phyloP scores from a whole-genome alignment of 2,329 filamentous ascomycete genomes.

The Aspergillus brunneoviolaceus region DNA sequence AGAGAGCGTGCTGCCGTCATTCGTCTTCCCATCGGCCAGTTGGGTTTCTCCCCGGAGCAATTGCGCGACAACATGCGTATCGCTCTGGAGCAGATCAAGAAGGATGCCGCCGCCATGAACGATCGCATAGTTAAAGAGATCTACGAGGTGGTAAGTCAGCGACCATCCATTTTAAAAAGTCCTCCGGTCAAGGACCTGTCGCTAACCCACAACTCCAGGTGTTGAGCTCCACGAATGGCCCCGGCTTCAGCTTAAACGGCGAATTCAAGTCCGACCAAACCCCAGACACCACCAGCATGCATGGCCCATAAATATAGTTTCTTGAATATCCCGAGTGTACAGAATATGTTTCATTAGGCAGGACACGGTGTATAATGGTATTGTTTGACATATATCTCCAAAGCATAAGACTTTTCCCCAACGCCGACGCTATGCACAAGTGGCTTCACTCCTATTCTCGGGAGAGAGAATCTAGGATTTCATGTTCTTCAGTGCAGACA shows the following conservation, averaged over 20 bases:
- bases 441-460: not conserved
- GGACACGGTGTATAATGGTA: slow-evolving; percentile 44
- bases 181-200: not conserved
- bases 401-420: slow-evolving; percentile 15
- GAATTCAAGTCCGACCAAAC: slow-evolving; percentile 66
- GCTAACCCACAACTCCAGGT: slow-evolving; percentile 60
- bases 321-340: slow-evolving; percentile 34
- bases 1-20: slow-evolving; percentile 82
- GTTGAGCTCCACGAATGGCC: slow-evolving; percentile 81
- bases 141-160: slow-evolving; percentile 60
- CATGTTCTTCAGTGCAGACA: slow-evolving; percentile 55
- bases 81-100: slow-evolving; percentile 74
- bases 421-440: slow-evolving; percentile 49
- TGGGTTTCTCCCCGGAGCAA: slow-evolving; percentile 85
- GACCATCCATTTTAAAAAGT: not conserved
- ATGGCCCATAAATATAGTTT: slow-evolving; percentile 48
- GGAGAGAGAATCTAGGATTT: slow-evolving; percentile 15
- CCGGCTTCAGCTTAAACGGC: slow-evolving; percentile 83
- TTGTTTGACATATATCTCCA: slow-evolving; percentile 27
- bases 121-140: slow-evolving; percentile 70
- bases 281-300: slow-evolving; percentile 51
- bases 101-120: slow-evolving; percentile 66
- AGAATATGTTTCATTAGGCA: slow-evolving; percentile 46
- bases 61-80: slow-evolving; percentile 79
- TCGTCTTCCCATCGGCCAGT: slow-evolving; percentile 83